A percentile compares a stretch with the other conserved stretches of the same genome.
These are phyloP conservation scores for Mycena vulgaris DNA, from an alignment of 768 basidiomycete species.

Conservation along the genomic window DNA sequence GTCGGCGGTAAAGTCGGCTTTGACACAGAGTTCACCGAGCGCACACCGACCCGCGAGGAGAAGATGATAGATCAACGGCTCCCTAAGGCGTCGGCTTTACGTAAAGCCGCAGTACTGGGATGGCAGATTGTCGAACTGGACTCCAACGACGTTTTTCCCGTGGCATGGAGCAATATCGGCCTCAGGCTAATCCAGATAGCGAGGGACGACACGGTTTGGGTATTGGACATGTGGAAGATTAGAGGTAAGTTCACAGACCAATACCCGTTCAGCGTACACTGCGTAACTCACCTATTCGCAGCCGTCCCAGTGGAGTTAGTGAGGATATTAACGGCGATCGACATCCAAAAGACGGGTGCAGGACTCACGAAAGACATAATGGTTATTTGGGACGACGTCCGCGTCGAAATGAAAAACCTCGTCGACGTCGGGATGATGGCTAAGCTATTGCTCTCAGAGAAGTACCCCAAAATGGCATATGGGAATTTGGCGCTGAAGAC, in stretches of 20 bases:
- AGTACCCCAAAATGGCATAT: not conserved
- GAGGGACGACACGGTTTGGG: not conserved
- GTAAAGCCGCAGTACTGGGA: not conserved
- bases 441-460: not conserved
- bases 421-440: constrained; percentile 8
- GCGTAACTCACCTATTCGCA: not conserved
- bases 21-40: not conserved
- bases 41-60: not conserved
- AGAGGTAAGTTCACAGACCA: not conserved
- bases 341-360: not conserved
- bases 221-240: not conserved
- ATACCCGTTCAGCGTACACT: not conserved
- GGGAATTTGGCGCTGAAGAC: not conserved
- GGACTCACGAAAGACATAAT: not conserved
- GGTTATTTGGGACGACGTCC: not conserved
- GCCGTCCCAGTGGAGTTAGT: not conserved
- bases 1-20: not conserved
- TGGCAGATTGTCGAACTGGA: not conserved
- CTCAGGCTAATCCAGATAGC: not conserved
- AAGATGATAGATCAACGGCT: not conserved
- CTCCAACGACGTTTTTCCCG: not conserved
- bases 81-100: no score
- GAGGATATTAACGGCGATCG: not conserved
- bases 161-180: not conserved
- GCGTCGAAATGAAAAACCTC: not conserved